Conservation (phyloP, 176 grass and related monocot species). For the Cenchrus fungigraminus region DNA sequence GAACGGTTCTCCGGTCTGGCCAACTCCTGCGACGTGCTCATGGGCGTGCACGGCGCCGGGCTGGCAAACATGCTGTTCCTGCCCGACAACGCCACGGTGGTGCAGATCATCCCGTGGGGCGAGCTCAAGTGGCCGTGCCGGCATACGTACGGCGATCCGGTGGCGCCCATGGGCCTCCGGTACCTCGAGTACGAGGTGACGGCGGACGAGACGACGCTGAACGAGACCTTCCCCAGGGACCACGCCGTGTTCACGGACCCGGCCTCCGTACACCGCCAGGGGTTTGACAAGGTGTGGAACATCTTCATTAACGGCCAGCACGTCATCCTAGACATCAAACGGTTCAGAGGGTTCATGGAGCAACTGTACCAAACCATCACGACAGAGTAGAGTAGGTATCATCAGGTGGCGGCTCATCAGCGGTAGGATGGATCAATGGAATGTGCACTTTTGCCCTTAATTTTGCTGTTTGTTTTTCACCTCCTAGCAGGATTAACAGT, state of each 20-base stretch:
- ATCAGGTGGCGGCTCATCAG: neutral
- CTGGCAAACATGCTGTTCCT: constrained; percentile 98
- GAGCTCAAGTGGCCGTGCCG: constrained; percentile 49
- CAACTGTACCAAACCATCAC: constrained; percentile 43
- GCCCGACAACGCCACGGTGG: constrained; percentile 50
- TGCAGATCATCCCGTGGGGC: constrained; percentile 85
- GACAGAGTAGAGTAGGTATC: neutral
- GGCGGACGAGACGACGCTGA: constrained; percentile 67
- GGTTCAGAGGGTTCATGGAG: constrained; percentile 45
- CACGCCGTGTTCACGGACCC: constrained; percentile 64
- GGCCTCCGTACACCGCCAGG: constrained; percentile 43
- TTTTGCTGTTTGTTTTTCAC: neutral
- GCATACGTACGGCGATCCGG: constrained; percentile 51
- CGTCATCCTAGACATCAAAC: constrained; percentile 55
- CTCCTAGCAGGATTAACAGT: neutral
- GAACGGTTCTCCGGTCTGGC: constrained; percentile 29
- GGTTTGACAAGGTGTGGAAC: constrained; percentile 20
- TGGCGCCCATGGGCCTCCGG: constrained; percentile 55
- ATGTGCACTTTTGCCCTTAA: neutral
- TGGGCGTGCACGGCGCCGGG: constrained; percentile 91
- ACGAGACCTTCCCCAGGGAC: constrained; percentile 56
- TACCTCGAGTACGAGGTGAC: constrained; percentile 74
- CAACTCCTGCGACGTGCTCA: constrained; percentile 95
- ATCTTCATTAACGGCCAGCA: constrained; percentile 62
- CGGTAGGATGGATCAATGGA: neutral